Percentiles rank a stretch among this genome's conserved stretches.
phyloP scores from a whole-genome alignment of 169 alveolate genomes.

The Prorocentrum cordatum region DNA sequence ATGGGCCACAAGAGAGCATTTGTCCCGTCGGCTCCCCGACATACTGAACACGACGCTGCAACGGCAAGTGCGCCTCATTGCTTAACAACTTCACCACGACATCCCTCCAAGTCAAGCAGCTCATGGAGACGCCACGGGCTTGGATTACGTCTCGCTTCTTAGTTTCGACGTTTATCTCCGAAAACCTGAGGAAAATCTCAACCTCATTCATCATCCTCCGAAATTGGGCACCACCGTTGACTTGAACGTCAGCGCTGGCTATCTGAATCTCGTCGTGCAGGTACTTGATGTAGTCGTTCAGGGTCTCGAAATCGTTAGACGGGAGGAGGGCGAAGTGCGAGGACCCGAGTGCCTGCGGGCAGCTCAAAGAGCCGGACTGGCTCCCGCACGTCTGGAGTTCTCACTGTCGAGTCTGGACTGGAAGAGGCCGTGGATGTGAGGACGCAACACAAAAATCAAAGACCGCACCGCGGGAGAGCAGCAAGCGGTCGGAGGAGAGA shows the following conservation, averaged over 20 bases:
- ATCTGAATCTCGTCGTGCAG: constrained; percentile 31
- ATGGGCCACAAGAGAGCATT: too few relatives aligned
- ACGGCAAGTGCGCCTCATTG: constrained; percentile 71
- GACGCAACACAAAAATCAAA: too few relatives aligned
- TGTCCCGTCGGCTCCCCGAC: too few relatives aligned
- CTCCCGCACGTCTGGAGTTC: too few relatives aligned
- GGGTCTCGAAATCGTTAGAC: constrained; percentile 32
- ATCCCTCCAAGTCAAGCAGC: constrained; percentile 70
- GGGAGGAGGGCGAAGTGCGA: constrained; percentile 66
- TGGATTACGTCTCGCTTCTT: constrained; percentile 71
- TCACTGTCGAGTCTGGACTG: too few relatives aligned
- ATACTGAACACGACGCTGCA: constrained; percentile 65
- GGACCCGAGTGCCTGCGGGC: constrained; percentile 29
- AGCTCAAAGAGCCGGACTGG: too few relatives aligned
- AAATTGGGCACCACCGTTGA: constrained; percentile 73
- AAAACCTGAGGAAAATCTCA: constrained; percentile 58
- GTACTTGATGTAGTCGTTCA: constrained; percentile 69
- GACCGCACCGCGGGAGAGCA: too few relatives aligned
- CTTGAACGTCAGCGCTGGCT: constrained; percentile 48
- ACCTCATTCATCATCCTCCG: constrained; percentile 71
- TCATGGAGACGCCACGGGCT: constrained; percentile 66
- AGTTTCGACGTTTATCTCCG: constrained; percentile 71
- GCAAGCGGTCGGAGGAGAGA: too few relatives aligned
- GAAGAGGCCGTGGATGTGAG: too few relatives aligned
- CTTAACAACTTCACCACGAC: constrained; percentile 71